Conservation (phyloP, 768 basidiomycete genomes). For the Lepiota brunneoincarnata region DNA sequence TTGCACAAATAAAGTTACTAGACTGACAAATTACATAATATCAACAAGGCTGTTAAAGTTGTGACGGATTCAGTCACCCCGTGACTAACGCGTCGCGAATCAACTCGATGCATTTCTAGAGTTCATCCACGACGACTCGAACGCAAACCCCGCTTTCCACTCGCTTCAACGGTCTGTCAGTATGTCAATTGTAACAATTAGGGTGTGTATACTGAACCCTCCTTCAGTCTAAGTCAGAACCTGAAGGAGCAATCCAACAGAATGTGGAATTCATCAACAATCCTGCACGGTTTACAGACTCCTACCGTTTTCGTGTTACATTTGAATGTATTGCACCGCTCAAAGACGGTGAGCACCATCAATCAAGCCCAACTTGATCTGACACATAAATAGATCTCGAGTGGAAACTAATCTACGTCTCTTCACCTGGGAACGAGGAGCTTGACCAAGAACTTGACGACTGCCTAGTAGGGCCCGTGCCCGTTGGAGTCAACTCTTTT, state of each 20-base stretch:
- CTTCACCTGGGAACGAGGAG: conserved; percentile 86
- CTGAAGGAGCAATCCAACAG: conserved; percentile 29
- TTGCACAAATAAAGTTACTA: background rate
- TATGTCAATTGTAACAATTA: conserved; percentile 65
- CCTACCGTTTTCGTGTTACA: conserved; percentile 91
- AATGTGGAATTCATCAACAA: conserved; percentile 92
- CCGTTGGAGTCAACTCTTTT: conserved; percentile 95
- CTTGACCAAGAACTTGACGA: conserved; percentile 97
- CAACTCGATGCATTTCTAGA: background rate
- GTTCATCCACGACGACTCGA: background rate
- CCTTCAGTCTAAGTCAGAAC: conserved; percentile 9
- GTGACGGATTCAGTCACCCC: background rate
- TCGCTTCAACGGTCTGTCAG: conserved; percentile 1
- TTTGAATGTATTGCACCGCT: conserved; percentile 95
- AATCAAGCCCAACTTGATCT: background rate
- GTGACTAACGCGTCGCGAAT: conserved; percentile 8
- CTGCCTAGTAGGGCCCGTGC: conserved; percentile 96
- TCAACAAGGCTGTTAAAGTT: background rate
- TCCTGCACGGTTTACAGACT: conserved; percentile 87
- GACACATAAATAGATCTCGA: conserved; percentile 70
- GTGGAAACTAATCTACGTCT: conserved; percentile 97
- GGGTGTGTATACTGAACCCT: conserved; percentile 37
- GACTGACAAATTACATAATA: conserved; percentile 4
- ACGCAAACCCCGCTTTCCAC: background rate
- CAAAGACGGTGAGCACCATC: conserved; percentile 64